Base-by-base conservation (phyloP, 805 yeast genomes). In the Jamesozyma piceae region DNA sequence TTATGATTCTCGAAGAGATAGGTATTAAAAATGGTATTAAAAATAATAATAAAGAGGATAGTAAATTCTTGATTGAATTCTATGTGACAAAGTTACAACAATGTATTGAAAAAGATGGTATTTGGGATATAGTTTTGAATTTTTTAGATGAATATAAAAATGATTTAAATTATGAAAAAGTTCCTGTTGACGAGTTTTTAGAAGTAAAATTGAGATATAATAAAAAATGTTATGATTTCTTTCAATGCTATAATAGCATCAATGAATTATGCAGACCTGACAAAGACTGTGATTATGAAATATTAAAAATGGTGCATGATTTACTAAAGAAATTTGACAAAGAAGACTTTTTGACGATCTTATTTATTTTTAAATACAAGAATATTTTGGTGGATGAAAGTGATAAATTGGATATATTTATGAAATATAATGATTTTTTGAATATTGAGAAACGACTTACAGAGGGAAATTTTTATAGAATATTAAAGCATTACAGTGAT, bases 341-440 rank as follows among this genome's bases (percentile, higher is more conserved):
- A 3, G 49, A 47, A 6, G 27, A 49, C 28, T 27, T 59, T 14
- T 15, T 46, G 26, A 9, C 8, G 5, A 35, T 46, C 8, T 33
- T 46, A 26, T 39, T 43, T 17, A 35, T 43, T 20, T 42, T 43
- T n/a, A 17, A 35, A 15, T 39, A 33, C 9, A 37, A 37, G 14
- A 37, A 37, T 8, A 42, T 37, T 8, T 17, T 32, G n/a, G 1
- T 37, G 14, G 21, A 48, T 15, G 11, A 32, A 15, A 43, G 43
- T 8, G 45, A 48, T 19, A 36, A 47, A 20, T 46, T 58, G 11
- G 46, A 52, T 2, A 41, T 49, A 14, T 49, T 43, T 14, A 24
- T 54, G 37, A 35, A 50, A 10, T 49, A 46, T 40, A 55, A 55
- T 46, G 64, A 58, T 44, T 61, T 56, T 38, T 35, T 43, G 17